Percentiles rank a stretch among this genome's conserved stretches.
phyloP scores from a whole-genome alignment of 2,329 filamentous ascomycete species.

The Trichophyton simii region DNA sequence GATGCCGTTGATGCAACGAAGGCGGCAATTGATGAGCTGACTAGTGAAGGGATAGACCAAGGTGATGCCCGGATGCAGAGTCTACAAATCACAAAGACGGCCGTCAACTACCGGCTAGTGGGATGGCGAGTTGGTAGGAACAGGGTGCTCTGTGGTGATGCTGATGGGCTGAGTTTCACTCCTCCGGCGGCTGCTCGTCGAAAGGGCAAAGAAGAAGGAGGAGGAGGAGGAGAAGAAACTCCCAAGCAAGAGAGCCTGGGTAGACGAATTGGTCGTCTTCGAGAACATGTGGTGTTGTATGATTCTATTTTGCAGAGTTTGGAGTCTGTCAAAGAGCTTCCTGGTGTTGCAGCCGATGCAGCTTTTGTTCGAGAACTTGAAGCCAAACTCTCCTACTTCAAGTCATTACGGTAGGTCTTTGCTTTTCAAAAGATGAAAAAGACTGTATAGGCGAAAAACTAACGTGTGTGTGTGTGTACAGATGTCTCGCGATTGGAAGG shows the following conservation, averaged over 20 bases:
- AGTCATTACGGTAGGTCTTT: slow-evolving; percentile 57
- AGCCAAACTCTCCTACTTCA: slow-evolving; percentile 69
- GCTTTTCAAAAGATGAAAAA: too few species aligned
- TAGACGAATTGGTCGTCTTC: slow-evolving; percentile 64
- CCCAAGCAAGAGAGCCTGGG: slow-evolving; percentile 55
- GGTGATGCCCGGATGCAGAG: slow-evolving; percentile 82
- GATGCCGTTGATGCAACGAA: slow-evolving; percentile 91
- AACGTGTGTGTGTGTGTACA: slow-evolving; percentile 21
- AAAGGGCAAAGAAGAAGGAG: slow-evolving; percentile 25
- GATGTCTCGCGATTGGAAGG: slow-evolving; percentile 70
- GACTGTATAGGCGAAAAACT: neutral
- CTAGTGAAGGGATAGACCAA: slow-evolving; percentile 68
- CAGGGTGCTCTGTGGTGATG: slow-evolving; percentile 68
- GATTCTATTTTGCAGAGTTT: slow-evolving; percentile 84
- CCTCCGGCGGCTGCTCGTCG: slow-evolving; percentile 39
- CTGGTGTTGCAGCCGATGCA: slow-evolving; percentile 76
- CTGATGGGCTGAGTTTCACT: slow-evolving; percentile 54
- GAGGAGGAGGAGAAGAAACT: slow-evolving; percentile 34
- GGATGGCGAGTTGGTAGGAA: slow-evolving; percentile 93
- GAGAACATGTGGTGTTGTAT: slow-evolving; percentile 80
- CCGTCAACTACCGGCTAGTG: slow-evolving; percentile 86
- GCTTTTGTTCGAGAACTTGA: slow-evolving; percentile 65
- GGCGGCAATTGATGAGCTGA: slow-evolving; percentile 80
- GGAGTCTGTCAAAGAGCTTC: slow-evolving; percentile 76
- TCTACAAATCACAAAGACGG: slow-evolving; percentile 80